Conservation (phyloP, 1,284 basidiomycete species). For the Sphagnurus paluster region DNA sequence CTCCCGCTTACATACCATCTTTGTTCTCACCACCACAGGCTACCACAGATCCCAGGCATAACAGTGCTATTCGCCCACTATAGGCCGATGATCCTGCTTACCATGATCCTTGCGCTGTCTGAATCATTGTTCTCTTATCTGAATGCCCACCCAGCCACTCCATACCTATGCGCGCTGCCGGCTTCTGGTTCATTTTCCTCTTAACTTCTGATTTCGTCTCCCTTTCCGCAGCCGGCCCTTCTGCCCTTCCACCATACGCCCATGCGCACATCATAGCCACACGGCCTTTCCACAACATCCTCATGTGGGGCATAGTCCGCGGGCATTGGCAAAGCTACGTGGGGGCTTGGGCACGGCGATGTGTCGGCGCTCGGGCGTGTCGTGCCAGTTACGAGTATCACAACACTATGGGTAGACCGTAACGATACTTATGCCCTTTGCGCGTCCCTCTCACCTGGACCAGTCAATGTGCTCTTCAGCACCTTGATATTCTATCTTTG, state of each 20-base stretch:
- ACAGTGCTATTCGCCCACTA: slow-evolving; percentile 68
- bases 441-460: no score
- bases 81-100: slow-evolving; percentile 59
- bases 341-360: slow-evolving; percentile 50
- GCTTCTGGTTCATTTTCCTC: slow-evolving; percentile 53
- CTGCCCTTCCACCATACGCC: slow-evolving; percentile 37
- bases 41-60: slow-evolving; percentile 68
- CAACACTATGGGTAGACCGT: no score
- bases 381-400: no score
- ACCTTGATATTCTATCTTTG: no score
- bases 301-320: slow-evolving; percentile 41
- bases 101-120: slow-evolving; percentile 58
- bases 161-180: slow-evolving; percentile 58
- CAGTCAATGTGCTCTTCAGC: no score
- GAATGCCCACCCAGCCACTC: slow-evolving; percentile 40
- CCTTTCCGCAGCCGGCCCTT: slow-evolving; percentile 45
- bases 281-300: slow-evolving; percentile 72
- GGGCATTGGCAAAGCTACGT: slow-evolving; percentile 29
- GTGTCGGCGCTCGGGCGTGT: slow-evolving; percentile 48
- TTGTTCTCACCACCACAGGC: slow-evolving; percentile 2
- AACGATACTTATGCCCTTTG: no score
- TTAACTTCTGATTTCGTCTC: slow-evolving; percentile 73
- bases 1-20: not conserved
- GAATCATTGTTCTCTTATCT: slow-evolving; percentile 53
- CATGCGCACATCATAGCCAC: slow-evolving; percentile 59